Percentiles rank a stretch among this genome's conserved stretches.
Evolutionary conservation across 1,284 basidiomycete species (phyloP).

Genomic region (Psilocybe mexicana): DNA sequence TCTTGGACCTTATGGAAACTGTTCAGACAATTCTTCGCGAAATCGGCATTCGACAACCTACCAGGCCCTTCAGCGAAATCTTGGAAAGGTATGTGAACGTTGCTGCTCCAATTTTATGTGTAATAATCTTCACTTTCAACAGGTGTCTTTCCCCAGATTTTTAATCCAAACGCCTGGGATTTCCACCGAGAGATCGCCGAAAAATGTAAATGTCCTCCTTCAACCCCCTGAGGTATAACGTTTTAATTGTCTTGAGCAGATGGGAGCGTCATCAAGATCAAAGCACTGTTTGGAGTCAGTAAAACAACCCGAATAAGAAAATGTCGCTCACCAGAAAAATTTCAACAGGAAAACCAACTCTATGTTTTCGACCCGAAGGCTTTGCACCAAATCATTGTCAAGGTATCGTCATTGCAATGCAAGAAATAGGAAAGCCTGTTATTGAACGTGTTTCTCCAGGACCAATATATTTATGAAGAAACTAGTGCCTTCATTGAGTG

Average conservation of each 20-base stretch:
- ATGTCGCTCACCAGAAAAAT: neutral
- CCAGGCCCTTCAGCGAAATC: conserved; percentile 34
- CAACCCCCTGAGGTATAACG: neutral
- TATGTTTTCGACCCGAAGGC: conserved; percentile 35
- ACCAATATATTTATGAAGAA: conserved; percentile 35
- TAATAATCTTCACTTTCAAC: neutral
- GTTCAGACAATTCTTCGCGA: conserved; percentile 20
- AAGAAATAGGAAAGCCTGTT: neutral
- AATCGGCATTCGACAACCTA: conserved; percentile 30
- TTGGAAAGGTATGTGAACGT: conserved; percentile 22
- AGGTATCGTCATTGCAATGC: conserved; percentile 23
- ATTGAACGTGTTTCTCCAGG: conserved; percentile 13
- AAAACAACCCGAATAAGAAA: neutral
- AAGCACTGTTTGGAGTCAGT: conserved; percentile 30
- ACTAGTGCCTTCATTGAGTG: conserved; percentile 33
- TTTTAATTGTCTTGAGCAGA: conserved; percentile 20
- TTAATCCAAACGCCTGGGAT: conserved; percentile 30
- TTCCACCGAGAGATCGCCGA: conserved; percentile 29
- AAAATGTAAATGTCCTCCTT: conserved; percentile 23
- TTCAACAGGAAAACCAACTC: conserved; percentile 26
- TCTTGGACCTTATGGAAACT: conserved; percentile 26
- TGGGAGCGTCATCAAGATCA: conserved; percentile 31
- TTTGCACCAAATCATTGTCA: conserved; percentile 35
- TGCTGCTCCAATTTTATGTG: neutral
- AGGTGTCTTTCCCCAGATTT: conserved; percentile 32